phyloP scores from a whole-genome alignment of 352 stramenopile genomes.

The Pythium grandisporangium region DNA sequence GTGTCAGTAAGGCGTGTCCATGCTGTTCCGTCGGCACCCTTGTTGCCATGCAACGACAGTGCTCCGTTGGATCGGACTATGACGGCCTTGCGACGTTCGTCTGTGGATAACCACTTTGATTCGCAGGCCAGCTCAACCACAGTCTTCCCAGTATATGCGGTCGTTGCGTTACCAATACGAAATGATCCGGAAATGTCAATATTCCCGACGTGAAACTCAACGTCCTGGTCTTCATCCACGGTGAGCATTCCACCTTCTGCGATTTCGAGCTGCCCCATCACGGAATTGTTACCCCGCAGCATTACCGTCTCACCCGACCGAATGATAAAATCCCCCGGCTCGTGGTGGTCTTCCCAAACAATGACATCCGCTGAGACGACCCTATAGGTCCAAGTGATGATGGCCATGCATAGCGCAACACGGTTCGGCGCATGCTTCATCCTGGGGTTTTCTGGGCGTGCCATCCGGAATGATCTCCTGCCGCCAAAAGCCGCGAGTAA shows the following conservation, averaged over 20 bases:
- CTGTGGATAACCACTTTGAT: slow-evolving; percentile 7
- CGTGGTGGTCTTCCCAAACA: slow-evolving; percentile 18
- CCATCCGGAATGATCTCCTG: too few relatives aligned
- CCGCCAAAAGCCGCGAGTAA: too few relatives aligned
- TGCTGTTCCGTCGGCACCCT: slow-evolving; percentile 11
- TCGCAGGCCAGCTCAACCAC: slow-evolving; percentile 24
- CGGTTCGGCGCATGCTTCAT: too few relatives aligned
- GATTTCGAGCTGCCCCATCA: slow-evolving; percentile 16
- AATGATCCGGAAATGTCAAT: slow-evolving; percentile 23
- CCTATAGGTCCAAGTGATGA: too few relatives aligned
- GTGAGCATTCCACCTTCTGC: slow-evolving; percentile 7
- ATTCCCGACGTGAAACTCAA: slow-evolving; percentile 13
- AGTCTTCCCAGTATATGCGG: slow-evolving; percentile 22
- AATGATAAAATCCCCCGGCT: slow-evolving; percentile 13
- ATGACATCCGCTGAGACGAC: slow-evolving; percentile 3
- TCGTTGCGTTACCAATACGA: slow-evolving; percentile 13
- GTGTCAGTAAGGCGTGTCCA: slow-evolving; percentile 23
- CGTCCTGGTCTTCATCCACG: slow-evolving; percentile 12
- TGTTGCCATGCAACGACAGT: slow-evolving; percentile 20
- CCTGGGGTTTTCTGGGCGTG: too few relatives aligned
- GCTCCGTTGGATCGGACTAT: slow-evolving; percentile 19
- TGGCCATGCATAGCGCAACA: too few relatives aligned
- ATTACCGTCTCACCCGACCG: slow-evolving; percentile 12
- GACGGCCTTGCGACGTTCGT: slow-evolving; percentile 27
- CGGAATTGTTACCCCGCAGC: slow-evolving; percentile 16